Evolutionary conservation across 495 filamentous ascomycete species (phyloP).

Genomic region (Penicillium soppii): DNA sequence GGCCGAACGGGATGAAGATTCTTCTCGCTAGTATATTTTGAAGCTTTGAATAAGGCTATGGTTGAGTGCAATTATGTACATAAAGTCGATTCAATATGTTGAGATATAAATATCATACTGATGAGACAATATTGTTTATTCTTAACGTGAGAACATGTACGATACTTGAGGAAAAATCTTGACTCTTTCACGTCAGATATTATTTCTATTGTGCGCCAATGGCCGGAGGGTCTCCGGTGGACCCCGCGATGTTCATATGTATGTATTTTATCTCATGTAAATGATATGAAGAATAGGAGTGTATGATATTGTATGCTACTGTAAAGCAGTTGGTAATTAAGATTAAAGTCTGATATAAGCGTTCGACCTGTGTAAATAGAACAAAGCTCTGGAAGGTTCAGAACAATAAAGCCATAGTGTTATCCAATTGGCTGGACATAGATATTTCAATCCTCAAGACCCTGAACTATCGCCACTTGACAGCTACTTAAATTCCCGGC

Average conservation of each 20-base stretch:
- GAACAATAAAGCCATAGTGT: background rate
- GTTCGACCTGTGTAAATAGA: background rate
- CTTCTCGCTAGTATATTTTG: background rate
- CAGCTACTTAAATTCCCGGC: background rate
- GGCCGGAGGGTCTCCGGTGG: constrained; percentile 22
- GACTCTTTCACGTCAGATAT: constrained; percentile 2
- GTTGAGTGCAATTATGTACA: background rate
- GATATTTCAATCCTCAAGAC: background rate
- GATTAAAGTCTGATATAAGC: background rate
- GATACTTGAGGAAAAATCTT: background rate
- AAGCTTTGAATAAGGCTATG: background rate
- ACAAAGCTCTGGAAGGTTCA: background rate
- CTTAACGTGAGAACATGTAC: too few species aligned
- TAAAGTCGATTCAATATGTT: background rate
- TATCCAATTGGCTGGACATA: constrained; percentile 7
- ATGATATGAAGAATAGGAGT: background rate
- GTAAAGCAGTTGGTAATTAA: background rate
- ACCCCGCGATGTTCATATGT: constrained; percentile 17
- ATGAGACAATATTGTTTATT: too few species aligned
- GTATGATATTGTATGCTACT: background rate
- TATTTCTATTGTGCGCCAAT: constrained; percentile 20
- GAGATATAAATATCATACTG: background rate
- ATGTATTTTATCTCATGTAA: background rate
- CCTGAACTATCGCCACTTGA: constrained; percentile 7
- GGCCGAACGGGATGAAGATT: constrained; percentile 7